These are phyloP conservation scores for Sindora glabra DNA, from an alignment of 306 rosid species.

Conservation along the genomic window DNA sequence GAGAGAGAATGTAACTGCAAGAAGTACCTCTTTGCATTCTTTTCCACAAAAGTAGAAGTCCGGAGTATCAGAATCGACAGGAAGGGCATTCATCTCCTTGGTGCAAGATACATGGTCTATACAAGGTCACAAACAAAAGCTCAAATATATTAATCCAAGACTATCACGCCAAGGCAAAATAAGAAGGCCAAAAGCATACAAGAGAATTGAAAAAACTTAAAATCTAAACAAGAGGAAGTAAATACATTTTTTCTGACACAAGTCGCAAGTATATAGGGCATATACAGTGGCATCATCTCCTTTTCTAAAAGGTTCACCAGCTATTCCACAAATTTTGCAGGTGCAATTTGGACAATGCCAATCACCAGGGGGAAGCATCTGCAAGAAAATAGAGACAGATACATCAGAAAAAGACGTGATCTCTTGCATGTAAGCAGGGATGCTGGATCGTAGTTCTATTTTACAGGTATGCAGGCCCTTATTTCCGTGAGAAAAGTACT, in stretches of 20 bases:
- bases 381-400: constrained; percentile 23
- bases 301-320: constrained; percentile 26
- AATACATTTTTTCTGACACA: constrained; percentile 91
- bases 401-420: constrained; percentile 13
- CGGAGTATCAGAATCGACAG: constrained; percentile 19
- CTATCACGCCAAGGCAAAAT: not conserved
- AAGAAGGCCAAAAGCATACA: not conserved
- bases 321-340: constrained; percentile 77
- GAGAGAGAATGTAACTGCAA: not conserved
- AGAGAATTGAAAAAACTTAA: constrained; percentile 8
- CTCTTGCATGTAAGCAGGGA: too few relatives aligned
- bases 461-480: too few relatives aligned
- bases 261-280: constrained; percentile 44
- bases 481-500: not conserved
- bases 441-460: too few relatives aligned
- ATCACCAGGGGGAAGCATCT: constrained; percentile 92
- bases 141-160: constrained; percentile 9
- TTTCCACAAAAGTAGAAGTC: constrained; percentile 57
- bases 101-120: constrained; percentile 66
- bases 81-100: constrained; percentile 37
- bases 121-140: constrained; percentile 20
- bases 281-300: constrained; percentile 29
- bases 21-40: constrained; percentile 82
- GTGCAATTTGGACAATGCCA: constrained; percentile 96
- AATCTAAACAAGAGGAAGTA: constrained; percentile 13